phyloP scores from a whole-genome alignment of 2,329 filamentous ascomycete genomes.

The Fusarium papillatum region DNA sequence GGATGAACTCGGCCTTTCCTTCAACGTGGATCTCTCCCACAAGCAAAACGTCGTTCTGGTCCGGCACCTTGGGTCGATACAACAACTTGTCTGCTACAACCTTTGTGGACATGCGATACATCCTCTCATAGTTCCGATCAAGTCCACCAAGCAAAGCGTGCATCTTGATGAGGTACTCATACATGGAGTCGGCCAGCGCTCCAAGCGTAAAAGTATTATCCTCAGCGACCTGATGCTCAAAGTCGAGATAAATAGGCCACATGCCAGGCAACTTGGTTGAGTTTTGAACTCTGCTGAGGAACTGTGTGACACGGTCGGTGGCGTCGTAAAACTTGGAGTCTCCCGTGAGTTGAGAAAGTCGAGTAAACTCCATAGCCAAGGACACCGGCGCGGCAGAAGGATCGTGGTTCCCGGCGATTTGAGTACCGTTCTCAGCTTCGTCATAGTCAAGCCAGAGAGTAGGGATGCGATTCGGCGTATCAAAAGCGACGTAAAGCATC shows the following conservation, averaged over 20 bases:
- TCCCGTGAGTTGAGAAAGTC: constrained; percentile 79
- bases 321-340: constrained; percentile 84
- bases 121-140: constrained; percentile 69
- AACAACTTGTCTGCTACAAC: constrained; percentile 73
- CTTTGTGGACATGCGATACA: constrained; percentile 77
- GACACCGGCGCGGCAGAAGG: constrained; percentile 69
- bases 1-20: constrained; percentile 38
- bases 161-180: constrained; percentile 74
- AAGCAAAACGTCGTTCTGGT: constrained; percentile 71
- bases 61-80: constrained; percentile 77
- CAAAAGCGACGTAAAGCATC: constrained; percentile 67
- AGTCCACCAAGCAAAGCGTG: constrained; percentile 76
- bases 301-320: constrained; percentile 78
- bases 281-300: constrained; percentile 78
- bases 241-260: constrained; percentile 79
- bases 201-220: constrained; percentile 64
- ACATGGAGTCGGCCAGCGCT: constrained; percentile 68
- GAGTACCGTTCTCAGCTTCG: constrained; percentile 56
- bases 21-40: constrained; percentile 47
- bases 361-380: constrained; percentile 80
- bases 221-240: constrained; percentile 65
- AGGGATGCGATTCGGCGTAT: constrained; percentile 67
- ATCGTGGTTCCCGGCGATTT: constrained; percentile 64
- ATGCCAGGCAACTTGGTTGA: constrained; percentile 80
- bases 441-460: constrained; percentile 61